These are phyloP conservation scores for Cudoniella acicularis DNA, from an alignment of 495 filamentous ascomycete species.

Conservation along the genomic window DNA sequence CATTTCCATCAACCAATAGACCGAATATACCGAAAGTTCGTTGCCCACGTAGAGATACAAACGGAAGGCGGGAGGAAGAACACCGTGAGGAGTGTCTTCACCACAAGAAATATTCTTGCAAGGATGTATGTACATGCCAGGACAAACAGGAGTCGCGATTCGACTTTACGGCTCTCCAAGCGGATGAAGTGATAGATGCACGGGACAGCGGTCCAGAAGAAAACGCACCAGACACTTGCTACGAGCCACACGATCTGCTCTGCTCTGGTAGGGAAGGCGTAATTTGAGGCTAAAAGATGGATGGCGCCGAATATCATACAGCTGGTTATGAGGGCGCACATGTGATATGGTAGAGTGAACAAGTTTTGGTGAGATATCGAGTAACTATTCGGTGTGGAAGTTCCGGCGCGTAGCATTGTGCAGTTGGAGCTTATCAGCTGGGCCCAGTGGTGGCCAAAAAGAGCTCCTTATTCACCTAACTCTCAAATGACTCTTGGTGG, in stretches of 20 bases:
- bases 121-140: slow-evolving; percentile 11
- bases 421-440: background rate
- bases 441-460: too few species aligned
- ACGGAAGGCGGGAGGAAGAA: slow-evolving; percentile 21
- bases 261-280: background rate
- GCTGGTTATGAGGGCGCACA: background rate
- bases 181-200: too few species aligned
- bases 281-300: background rate
- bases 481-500: background rate
- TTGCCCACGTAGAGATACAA: slow-evolving; percentile 24
- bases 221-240: background rate
- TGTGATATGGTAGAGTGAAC: background rate
- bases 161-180: too few species aligned
- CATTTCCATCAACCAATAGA: too few species aligned
- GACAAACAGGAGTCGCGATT: background rate
- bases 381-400: background rate
- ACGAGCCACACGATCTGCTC: background rate
- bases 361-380: too few species aligned
- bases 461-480: background rate
- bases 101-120: slow-evolving; percentile 25
- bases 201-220: background rate
- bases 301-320: background rate
- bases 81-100: slow-evolving; percentile 28
- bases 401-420: background rate
- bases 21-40: too few species aligned